These are phyloP conservation scores for Starmera pachycereana DNA, from an alignment of 805 yeast species.

Conservation along the genomic window DNA sequence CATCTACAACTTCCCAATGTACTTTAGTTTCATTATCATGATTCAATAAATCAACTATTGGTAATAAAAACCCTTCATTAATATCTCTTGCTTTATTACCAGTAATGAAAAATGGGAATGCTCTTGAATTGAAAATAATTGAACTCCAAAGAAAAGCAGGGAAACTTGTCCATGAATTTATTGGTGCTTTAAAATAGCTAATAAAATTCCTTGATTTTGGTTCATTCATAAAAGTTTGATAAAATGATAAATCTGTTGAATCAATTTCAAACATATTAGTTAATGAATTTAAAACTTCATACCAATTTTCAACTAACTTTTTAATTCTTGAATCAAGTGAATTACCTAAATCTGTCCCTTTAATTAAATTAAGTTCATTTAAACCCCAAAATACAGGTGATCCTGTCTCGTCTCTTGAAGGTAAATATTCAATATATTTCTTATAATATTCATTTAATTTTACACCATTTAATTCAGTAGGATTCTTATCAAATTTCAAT, in stretches of 20 bases:
- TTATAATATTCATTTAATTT: slow-evolving; percentile 16
- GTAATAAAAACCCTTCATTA: slow-evolving; percentile 60
- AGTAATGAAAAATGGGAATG: slow-evolving; percentile 69
- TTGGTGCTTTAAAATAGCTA: slow-evolving; percentile 16
- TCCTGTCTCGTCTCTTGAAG: slow-evolving; percentile 32
- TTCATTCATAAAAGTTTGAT: slow-evolving; percentile 14
- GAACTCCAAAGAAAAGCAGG: slow-evolving; percentile 69
- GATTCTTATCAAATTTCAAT: slow-evolving; percentile 26
- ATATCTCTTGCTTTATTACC: slow-evolving; percentile 26
- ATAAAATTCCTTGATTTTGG: slow-evolving; percentile 15
- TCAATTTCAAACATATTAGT: slow-evolving; percentile 5
- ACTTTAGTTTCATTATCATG: slow-evolving; percentile 56
- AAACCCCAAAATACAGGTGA: slow-evolving; percentile 61
- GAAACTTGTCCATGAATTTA: slow-evolving; percentile 49
- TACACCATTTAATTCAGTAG: slow-evolving; percentile 7
- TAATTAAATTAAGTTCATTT: slow-evolving; percentile 37
- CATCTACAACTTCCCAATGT: slow-evolving; percentile 39
- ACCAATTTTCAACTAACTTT: slow-evolving; percentile 54
- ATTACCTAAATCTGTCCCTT: slow-evolving; percentile 62
- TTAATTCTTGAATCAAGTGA: slow-evolving; percentile 38
- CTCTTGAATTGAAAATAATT: slow-evolving; percentile 61
- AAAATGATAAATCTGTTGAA: slow-evolving; percentile 19
- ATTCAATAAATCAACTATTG: slow-evolving; percentile 70
- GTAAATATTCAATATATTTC: slow-evolving; percentile 41
- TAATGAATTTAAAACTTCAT: slow-evolving; percentile 16